Conservation (phyloP, 805 yeast species). For the Yarrowia phangngaensis region DNA sequence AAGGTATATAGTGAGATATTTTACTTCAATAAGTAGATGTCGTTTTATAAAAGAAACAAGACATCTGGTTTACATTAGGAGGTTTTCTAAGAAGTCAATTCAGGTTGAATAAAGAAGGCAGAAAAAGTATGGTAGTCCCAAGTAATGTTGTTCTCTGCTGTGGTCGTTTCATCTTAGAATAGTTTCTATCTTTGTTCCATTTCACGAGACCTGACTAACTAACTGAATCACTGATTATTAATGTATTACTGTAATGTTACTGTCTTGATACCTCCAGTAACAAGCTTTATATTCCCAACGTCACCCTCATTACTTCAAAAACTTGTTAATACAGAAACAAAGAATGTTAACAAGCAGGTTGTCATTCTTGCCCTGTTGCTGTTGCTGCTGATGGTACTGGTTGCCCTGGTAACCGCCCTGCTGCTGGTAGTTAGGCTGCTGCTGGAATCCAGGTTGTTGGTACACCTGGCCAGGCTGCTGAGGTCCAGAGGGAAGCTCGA, state of each 20-base stretch:
- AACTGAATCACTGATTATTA: no score
- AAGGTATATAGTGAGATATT: no score
- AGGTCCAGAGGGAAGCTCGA: slow-evolving; percentile 48
- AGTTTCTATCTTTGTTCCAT: no score
- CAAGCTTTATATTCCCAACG: neutral
- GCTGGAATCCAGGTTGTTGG: slow-evolving; percentile 33
- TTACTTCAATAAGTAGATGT: no score
- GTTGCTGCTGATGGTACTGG: slow-evolving; percentile 30
- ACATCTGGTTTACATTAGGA: no score
- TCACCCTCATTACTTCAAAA: slow-evolving; percentile 19
- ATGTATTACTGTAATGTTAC: slow-evolving; percentile 1
- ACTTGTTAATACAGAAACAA: slow-evolving; percentile 29
- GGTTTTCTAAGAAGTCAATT: no score
- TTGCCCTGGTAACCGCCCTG: slow-evolving; percentile 27
- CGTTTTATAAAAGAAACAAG: no score
- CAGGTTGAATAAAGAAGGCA: no score
- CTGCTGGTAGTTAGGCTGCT: slow-evolving; percentile 34
- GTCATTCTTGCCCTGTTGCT: slow-evolving; percentile 27
- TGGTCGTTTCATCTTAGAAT: no score
- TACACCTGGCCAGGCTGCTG: slow-evolving; percentile 26
- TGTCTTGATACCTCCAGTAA: neutral
- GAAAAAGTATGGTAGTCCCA: no score
- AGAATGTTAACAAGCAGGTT: slow-evolving; percentile 32
- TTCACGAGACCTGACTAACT: no score
- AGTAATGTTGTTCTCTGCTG: no score